Base-by-base conservation (phyloP, 163 green algal species). In the Chlorella variabilis region DNA sequence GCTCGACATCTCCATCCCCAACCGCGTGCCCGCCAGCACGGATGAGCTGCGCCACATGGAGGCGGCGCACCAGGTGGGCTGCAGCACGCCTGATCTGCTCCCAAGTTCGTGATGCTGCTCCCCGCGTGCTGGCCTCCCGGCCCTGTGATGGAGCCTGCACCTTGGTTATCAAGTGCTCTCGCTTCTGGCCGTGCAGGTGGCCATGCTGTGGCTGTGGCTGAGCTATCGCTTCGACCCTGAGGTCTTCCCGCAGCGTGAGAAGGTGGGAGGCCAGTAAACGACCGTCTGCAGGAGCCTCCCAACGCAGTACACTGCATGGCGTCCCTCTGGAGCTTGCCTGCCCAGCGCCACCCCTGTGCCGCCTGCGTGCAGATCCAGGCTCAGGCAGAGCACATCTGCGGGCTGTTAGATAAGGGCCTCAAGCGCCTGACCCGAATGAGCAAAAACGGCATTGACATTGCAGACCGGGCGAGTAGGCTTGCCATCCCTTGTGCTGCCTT, bases 121-220 rank as follows among this genome's bases (percentile, higher is more conserved):
- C n/a, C n/a, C n/a, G n/a, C n/a, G n/a, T n/a, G n/a, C n/a, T n/a
- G n/a, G n/a, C n/a, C n/a, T n/a, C n/a, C n/a, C n/a, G n/a, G n/a
- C n/a, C n/a, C n/a, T n/a, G n/a, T n/a, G n/a, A n/a, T n/a, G n/a
- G n/a, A n/a, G n/a, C n/a, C n/a, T n/a, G n/a, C n/a, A n/a, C n/a
- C n/a, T n/a, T n/a, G n/a, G n/a, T n/a, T n/a, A n/a, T n/a, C n/a
- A n/a, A n/a, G n/a, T n/a, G n/a, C n/a, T n/a, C n/a, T n/a, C n/a
- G n/a, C n/a, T n/a, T n/a, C n/a, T 34, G 56, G 9, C 7, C 21
- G 56, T 61, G 71, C 82, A 89, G 86, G 77, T 94, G 25, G 80
- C 90, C 38, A 89, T 84, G 21, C 77, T 95, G 18, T 96, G 90
- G 90, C 80, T 94, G 48, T 96, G 92, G 92, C 89, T 96, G 29